Base-by-base conservation (phyloP, 257 asterid genomes). In the Nicotiana knightiana region DNA sequence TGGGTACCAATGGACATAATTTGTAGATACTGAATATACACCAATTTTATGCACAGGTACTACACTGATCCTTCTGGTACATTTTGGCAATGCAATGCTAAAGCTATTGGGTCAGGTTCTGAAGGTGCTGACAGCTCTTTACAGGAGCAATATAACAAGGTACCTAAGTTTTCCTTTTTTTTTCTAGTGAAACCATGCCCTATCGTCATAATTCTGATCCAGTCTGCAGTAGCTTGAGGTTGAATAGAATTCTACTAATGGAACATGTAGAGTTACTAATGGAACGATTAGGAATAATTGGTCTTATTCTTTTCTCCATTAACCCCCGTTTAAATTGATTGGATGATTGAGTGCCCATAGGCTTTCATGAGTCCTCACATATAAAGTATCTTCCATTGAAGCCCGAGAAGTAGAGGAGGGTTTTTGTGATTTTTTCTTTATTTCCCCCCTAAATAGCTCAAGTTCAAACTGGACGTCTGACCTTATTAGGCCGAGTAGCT, bases 31-130 rank as follows among this genome's bases (percentile, higher is more conserved):
- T 70, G 3, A 70, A 39, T 24, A 1, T 39, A 15, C 33, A 17
- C 55, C 9, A n/a, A 68, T 68, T 68, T 28, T 48, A 54, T 77
- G 70, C 30, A 28, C 90, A 92, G 94, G 67, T 92, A 92, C 88
- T 87, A 89, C 5, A 91, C 92, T 6, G 94, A 92, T 81, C 94
- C 92, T 10, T 91, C 94, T 30, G 97, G 94, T 35, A 92, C 97
- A 48, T 92, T 92, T 88, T 92, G 94, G 93, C 94, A 91, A 85
- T 91, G 94, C 81, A 89, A 88, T 85, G 97, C 97, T 61, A 92
- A 92, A 83, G 94, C 97, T 80, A 92, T 92, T 59, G 97, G 93
- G 24, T 91, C 94, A 24, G 92, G 94, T 54, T 92, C 94, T 3
- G 94, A 91, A 89, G 97, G 94, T 51, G 97, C 97, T 82, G 97